Conservation (phyloP, 805 yeast genomes). For the Metschnikowia proteae region DNA sequence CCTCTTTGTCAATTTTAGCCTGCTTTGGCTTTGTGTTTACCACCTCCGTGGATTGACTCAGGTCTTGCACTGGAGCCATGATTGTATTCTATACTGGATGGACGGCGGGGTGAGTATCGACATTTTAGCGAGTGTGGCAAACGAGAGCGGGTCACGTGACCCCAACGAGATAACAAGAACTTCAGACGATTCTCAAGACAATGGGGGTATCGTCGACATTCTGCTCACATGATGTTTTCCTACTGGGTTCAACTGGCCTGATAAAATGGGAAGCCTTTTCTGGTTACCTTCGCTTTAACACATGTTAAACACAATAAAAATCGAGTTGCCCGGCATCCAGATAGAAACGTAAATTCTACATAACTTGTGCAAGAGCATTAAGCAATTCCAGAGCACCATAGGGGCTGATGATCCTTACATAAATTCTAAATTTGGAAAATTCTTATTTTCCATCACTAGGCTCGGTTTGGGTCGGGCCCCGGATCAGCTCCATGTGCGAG, state of each 20-base stretch:
- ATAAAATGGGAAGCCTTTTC: too few species aligned
- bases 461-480: neutral
- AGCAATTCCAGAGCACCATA: too few species aligned
- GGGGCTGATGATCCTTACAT: too few species aligned
- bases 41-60: slow-evolving; percentile 13
- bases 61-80: slow-evolving; percentile 39
- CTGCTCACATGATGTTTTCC: too few species aligned
- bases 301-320: too few species aligned
- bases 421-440: too few species aligned
- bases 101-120: slow-evolving; percentile 1
- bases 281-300: too few species aligned
- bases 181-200: neutral
- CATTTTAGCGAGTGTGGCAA: slow-evolving; percentile 7
- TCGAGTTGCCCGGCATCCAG: too few species aligned
- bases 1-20: slow-evolving; percentile 56
- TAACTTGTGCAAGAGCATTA: too few species aligned
- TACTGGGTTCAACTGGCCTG: too few species aligned
- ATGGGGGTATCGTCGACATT: too few species aligned
- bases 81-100: neutral
- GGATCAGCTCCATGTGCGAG: neutral
- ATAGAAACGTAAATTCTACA: too few species aligned
- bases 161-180: neutral
- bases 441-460: neutral
- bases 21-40: slow-evolving; percentile 23
- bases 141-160: slow-evolving; percentile 4